phyloP scores from a whole-genome alignment of 2,329 filamentous ascomycete genomes.

The Hirsutella minnesotensis region DNA sequence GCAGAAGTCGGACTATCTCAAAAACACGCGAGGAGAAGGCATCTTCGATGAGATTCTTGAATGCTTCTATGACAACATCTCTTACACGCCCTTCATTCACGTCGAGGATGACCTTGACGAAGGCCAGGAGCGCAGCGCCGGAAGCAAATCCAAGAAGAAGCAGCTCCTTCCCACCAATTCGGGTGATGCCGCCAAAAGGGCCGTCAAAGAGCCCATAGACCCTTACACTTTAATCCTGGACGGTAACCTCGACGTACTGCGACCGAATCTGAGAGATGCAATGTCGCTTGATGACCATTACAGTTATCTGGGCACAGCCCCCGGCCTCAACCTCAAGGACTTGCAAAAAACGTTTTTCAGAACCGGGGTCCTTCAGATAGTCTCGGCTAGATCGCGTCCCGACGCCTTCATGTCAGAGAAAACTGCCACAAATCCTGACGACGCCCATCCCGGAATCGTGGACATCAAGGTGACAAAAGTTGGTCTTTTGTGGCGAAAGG shows the following conservation, averaged over 20 bases:
- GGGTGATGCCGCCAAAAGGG: slow-evolving; percentile 39
- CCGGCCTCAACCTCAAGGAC: slow-evolving; percentile 66
- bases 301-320: slow-evolving; percentile 67
- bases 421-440: slow-evolving; percentile 71
- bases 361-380: slow-evolving; percentile 85
- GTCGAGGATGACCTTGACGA: slow-evolving; percentile 85
- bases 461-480: slow-evolving; percentile 98
- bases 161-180: slow-evolving; percentile 55
- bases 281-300: slow-evolving; percentile 90
- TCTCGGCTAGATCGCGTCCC: slow-evolving; percentile 83
- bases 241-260: slow-evolving; percentile 67
- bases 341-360: slow-evolving; percentile 83
- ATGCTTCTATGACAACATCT: slow-evolving; percentile 97
- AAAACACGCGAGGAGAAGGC: slow-evolving; percentile 83
- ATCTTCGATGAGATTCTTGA: slow-evolving; percentile 89
- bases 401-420: slow-evolving; percentile 91
- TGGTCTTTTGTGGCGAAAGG: slow-evolving; percentile 88
- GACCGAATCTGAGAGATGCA: slow-evolving; percentile 81
- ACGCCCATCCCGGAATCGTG: slow-evolving; percentile 83
- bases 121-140: slow-evolving; percentile 60
- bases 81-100: slow-evolving; percentile 95
- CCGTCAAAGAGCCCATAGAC: slow-evolving; percentile 76
- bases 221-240: slow-evolving; percentile 93
- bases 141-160: slow-evolving; percentile 60
- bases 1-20: slow-evolving; percentile 90